phyloP scores from a whole-genome alignment of 306 rosid genomes.

The Arachis hypogaea region DNA sequence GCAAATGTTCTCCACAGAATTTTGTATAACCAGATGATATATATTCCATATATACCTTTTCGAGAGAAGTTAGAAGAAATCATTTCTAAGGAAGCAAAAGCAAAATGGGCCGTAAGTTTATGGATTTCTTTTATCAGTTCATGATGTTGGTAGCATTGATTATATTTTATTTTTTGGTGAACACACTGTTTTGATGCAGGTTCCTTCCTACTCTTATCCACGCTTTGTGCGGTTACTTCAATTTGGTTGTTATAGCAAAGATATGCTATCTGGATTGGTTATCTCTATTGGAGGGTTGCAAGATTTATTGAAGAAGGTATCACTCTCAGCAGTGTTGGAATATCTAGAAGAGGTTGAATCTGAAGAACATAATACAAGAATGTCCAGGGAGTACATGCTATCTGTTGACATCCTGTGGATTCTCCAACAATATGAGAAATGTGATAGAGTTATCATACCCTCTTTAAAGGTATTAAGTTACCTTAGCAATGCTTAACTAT shows the following conservation, averaged over 20 bases:
- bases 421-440: slow-evolving; percentile 71
- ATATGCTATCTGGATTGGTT: slow-evolving; percentile 81
- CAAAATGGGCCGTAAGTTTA: slow-evolving; percentile 81
- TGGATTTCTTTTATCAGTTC: slow-evolving; percentile 29
- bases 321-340: slow-evolving; percentile 73
- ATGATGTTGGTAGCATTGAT: slow-evolving; percentile 27
- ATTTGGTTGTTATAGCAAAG: slow-evolving; percentile 75
- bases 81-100: slow-evolving; percentile 63
- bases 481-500: slow-evolving; percentile 33
- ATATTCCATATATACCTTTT: slow-evolving; percentile 74
- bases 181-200: slow-evolving; percentile 58
- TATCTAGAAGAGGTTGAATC: slow-evolving; percentile 67
- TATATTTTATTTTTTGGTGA: slow-evolving; percentile 18
- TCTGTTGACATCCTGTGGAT: slow-evolving; percentile 78
- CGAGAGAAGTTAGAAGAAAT: slow-evolving; percentile 77
- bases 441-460: slow-evolving; percentile 85
- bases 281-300: slow-evolving; percentile 88
- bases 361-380: slow-evolving; percentile 46
- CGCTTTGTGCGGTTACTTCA: slow-evolving; percentile 82
- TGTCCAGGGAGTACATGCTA: slow-evolving; percentile 60
- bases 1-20: slow-evolving; percentile 80
- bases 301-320: slow-evolving; percentile 77
- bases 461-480: slow-evolving; percentile 71
- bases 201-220: slow-evolving; percentile 75
- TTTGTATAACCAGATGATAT: slow-evolving; percentile 64